A percentile compares a stretch with the other conserved stretches of the same genome.
Conservation (phyloP, 139 green algal genomes). For the Astrephomene gubernaculifera region DNA sequence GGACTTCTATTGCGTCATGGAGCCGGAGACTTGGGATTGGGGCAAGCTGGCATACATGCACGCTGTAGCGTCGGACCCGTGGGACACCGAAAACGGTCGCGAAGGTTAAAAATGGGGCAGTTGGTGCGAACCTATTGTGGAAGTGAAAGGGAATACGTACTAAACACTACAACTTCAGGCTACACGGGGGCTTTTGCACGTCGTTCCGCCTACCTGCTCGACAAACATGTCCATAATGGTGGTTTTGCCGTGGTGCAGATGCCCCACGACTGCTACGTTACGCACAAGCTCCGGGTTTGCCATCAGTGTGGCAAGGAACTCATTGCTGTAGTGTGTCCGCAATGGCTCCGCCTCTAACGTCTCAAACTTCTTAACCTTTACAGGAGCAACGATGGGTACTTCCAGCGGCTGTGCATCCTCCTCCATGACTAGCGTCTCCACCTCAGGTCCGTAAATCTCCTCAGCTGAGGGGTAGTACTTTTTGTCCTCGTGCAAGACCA, state of each 20-base stretch:
- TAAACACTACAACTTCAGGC: too few species aligned
- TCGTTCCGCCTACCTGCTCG: conserved; percentile 92
- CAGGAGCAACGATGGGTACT: conserved; percentile 95
- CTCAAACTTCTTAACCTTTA: conserved; percentile 76
- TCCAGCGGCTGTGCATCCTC: conserved; percentile 98
- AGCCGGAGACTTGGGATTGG: too few species aligned
- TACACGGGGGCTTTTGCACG: too few species aligned
- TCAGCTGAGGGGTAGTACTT: conserved; percentile 99
- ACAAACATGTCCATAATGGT: conserved; percentile 98
- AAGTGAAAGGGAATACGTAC: too few species aligned
- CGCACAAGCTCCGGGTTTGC: conserved; percentile 89
- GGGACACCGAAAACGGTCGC: too few species aligned
- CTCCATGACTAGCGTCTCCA: conserved; percentile 94
- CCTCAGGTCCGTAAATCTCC: conserved; percentile 92
- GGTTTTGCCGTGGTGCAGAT: conserved; percentile 99
- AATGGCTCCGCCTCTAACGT: conserved; percentile 70
- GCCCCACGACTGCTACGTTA: conserved; percentile 92
- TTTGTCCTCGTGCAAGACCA: conserved; percentile 98
- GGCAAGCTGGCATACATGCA: too few species aligned
- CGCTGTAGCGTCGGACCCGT: too few species aligned
- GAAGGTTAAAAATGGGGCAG: too few species aligned
- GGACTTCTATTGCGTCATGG: too few species aligned
- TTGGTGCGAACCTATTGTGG: too few species aligned
- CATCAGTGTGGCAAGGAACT: conserved; percentile 89
- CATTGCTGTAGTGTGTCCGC: conserved; percentile 70